A percentile compares a stretch with the other conserved stretches of the same genome.
These are phyloP conservation scores for Marsdenia floribunda DNA, from an alignment of 257 asterid genomes.

Conservation along the genomic window DNA sequence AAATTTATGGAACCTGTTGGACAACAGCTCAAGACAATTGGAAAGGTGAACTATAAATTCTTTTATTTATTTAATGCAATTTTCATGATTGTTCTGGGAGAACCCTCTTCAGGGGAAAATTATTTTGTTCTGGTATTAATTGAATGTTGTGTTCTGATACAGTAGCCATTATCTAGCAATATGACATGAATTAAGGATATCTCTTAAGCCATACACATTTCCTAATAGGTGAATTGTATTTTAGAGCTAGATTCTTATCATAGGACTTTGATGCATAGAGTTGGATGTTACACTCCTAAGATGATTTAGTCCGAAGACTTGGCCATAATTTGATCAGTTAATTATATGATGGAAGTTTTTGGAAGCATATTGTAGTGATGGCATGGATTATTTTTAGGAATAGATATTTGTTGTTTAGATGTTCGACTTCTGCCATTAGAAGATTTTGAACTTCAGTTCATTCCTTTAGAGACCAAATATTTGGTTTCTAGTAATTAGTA, in stretches of 20 bases:
- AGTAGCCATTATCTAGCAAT: background rate
- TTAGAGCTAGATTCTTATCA: background rate
- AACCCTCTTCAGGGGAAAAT: background rate
- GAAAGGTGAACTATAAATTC: slow-evolving; percentile 43
- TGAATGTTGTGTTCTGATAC: background rate
- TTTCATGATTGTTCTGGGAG: background rate
- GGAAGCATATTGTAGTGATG: background rate
- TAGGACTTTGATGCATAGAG: background rate
- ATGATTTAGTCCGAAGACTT: background rate
- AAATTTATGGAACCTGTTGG: slow-evolving; percentile 93
- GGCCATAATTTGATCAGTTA: background rate
- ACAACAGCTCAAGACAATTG: slow-evolving; percentile 70
- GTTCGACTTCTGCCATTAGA: background rate
- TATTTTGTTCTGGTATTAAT: background rate
- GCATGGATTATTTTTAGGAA: background rate
- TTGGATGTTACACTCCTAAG: background rate
- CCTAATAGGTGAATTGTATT: background rate
- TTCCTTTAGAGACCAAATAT: background rate
- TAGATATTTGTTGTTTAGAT: background rate
- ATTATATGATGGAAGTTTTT: background rate
- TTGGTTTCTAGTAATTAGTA: background rate
- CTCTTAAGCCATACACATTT: background rate
- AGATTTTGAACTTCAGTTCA: background rate
- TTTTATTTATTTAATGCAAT: background rate
- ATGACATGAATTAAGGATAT: background rate